Evolutionary conservation across 139 green algal species (phyloP).

Genomic region (Spirogloea muscicola): DNA sequence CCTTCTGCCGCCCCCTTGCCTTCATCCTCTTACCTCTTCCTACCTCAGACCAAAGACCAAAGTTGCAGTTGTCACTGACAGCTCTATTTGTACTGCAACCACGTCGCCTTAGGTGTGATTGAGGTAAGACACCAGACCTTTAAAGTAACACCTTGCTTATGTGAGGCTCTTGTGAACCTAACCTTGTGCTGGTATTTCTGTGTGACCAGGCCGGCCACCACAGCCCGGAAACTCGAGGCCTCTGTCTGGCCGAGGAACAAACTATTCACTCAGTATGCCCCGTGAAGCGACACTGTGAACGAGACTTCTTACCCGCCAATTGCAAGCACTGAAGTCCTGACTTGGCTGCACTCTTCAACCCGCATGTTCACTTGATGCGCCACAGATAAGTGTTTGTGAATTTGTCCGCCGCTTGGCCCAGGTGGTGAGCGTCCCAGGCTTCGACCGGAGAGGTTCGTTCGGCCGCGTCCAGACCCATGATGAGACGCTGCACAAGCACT

Average conservation of each 20-base stretch:
- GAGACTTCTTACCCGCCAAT: not conserved
- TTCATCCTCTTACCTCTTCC: no score
- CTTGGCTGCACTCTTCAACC: not conserved
- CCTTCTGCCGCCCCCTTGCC: not conserved
- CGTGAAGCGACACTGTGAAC: not conserved
- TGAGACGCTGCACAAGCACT: conserved; percentile 51
- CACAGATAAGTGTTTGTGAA: not conserved
- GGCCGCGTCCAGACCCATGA: conserved; percentile 35
- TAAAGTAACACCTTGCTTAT: not conserved
- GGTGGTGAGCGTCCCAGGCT: not conserved
- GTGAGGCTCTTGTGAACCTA: not conserved
- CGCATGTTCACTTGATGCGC: not conserved
- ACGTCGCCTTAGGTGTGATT: no score
- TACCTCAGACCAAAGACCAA: no score
- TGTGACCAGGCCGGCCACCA: conserved; percentile 30
- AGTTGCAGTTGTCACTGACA: no score
- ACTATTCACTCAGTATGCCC: conserved; percentile 33
- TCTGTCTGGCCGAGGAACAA: conserved; percentile 72
- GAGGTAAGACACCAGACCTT: no score
- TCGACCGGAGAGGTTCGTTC: not conserved
- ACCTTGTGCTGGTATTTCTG: not conserved
- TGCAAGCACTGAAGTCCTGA: not conserved
- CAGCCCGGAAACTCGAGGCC: conserved; percentile 65
- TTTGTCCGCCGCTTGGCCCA: not conserved
- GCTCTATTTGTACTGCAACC: no score